Percentiles rank a stretch among this genome's conserved stretches.
Evolutionary conservation across 2,329 filamentous ascomycete species (phyloP).

Genomic region (Colletotrichum sp.): DNA sequence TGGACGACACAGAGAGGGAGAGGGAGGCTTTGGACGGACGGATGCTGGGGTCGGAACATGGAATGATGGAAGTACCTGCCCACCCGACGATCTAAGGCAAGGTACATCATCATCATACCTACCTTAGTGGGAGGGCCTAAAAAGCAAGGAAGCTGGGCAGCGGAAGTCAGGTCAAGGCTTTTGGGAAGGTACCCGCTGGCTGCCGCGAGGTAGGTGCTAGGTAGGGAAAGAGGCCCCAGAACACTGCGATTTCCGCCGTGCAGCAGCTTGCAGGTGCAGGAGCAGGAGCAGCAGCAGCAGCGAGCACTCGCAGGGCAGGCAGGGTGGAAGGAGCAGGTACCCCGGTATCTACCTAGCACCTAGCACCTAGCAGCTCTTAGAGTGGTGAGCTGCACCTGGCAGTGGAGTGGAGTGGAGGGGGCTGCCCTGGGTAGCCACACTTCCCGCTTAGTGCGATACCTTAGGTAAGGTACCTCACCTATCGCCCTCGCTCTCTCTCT

Average conservation of each 20-base stretch:
- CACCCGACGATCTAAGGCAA: not conserved
- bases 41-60: not conserved
- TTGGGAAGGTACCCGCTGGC: not conserved
- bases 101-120: not conserved
- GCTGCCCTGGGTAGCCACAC: not conserved
- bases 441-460: not conserved
- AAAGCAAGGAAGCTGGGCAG: not conserved
- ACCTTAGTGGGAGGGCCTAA: not conserved
- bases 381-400: not conserved
- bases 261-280: not conserved
- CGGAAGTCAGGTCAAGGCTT: not conserved
- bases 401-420: not conserved
- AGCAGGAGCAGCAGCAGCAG: not conserved
- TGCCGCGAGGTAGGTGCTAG: too few relatives aligned
- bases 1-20: not conserved
- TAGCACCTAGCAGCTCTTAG: not conserved
- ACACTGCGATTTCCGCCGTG: not conserved
- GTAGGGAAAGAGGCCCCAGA: not conserved
- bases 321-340: not conserved
- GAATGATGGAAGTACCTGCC: not conserved
- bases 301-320: not conserved
- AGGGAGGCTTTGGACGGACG: not conserved
- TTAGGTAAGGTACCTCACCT: not conserved
- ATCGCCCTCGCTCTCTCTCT: constrained; percentile 13
- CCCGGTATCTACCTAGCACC: not conserved